Percentiles rank a stretch among this genome's conserved stretches.
phyloP scores from a whole-genome alignment of 805 yeast species.

The Lipomyces orientalis region DNA sequence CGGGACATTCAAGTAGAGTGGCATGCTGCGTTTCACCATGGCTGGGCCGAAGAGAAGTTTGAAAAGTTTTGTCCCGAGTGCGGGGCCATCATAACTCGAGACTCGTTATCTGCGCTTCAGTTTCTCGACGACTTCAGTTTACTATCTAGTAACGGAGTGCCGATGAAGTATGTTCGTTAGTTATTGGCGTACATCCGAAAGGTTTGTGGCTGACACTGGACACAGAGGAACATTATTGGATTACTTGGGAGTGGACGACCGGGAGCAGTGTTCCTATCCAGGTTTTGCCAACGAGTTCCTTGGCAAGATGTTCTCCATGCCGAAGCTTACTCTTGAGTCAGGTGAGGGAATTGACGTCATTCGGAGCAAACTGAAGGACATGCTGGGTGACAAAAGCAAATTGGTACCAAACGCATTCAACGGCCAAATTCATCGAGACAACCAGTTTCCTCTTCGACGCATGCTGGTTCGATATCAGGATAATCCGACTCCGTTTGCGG shows the following conservation, averaged over 20 bases:
- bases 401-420: neutral
- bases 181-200: neutral
- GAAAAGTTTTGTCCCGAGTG: constrained; percentile 14
- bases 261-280: neutral
- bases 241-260: constrained; percentile 5
- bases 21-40: constrained; percentile 11
- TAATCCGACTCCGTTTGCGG: constrained; percentile 28
- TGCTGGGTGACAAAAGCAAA: neutral
- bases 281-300: constrained; percentile 16
- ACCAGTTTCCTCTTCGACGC: constrained; percentile 16
- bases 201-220: neutral
- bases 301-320: neutral
- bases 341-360: constrained; percentile 12
- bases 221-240: constrained; percentile 19
- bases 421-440: neutral
- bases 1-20: constrained; percentile 7
- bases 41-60: constrained; percentile 23
- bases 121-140: constrained; percentile 12
- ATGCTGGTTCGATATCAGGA: constrained; percentile 31
- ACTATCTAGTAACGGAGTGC: constrained; percentile 4
- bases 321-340: neutral
- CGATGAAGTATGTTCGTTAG: constrained; percentile 13
- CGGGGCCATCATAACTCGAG: constrained; percentile 7
- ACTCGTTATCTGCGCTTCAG: constrained; percentile 13
- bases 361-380: constrained; percentile 9